Evolutionary conservation across 192 early-diverging fungal species (phyloP).

Genomic region (Jimgerdemannia flammicorona): DNA sequence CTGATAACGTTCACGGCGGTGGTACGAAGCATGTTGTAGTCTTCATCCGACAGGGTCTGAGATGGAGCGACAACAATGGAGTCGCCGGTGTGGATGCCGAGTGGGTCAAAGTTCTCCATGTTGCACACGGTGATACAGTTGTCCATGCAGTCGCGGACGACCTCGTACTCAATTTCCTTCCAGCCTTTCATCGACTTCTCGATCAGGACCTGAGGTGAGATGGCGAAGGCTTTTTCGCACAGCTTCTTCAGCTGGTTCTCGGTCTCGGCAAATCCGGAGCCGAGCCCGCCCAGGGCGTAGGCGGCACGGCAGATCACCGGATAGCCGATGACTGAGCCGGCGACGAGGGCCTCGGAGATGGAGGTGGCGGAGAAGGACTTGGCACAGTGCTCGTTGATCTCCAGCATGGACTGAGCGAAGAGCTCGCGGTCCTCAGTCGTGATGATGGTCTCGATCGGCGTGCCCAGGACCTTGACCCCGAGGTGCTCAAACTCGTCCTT

Average conservation of each 20-base stretch:
- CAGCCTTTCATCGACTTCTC: conserved; percentile 99
- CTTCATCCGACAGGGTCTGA: conserved; percentile 95
- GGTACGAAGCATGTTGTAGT: conserved; percentile 98
- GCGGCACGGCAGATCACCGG: conserved; percentile 97
- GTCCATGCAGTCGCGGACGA: conserved; percentile 89
- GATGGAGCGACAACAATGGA: conserved; percentile 98
- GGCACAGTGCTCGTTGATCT: conserved; percentile 92
- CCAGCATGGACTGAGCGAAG: conserved; percentile 80
- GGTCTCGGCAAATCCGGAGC: conserved; percentile 95
- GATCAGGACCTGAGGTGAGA: conserved; percentile 90
- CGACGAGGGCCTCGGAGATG: conserved; percentile 81
- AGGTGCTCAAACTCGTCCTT: conserved; percentile 88
- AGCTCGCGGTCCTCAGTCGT: conserved; percentile 96
- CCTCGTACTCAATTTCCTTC: conserved; percentile 99
- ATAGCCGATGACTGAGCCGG: conserved; percentile 88
- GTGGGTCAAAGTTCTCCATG: conserved; percentile 99
- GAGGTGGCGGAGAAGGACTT: conserved; percentile 77
- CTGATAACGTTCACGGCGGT: conserved; percentile 97
- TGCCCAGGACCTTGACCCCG: conserved; percentile 93
- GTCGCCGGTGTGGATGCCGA: conserved; percentile 99
- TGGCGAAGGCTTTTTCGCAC: conserved; percentile 84
- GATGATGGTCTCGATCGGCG: conserved; percentile 92
- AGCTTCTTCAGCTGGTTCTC: conserved; percentile 78
- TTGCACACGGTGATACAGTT: conserved; percentile 99
- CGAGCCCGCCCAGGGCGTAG: conserved; percentile 94